Percentiles rank a stretch among this genome's conserved stretches.
Conservation (phyloP, 31 red algal species). For the Odonthalia washingtoniensis region DNA sequence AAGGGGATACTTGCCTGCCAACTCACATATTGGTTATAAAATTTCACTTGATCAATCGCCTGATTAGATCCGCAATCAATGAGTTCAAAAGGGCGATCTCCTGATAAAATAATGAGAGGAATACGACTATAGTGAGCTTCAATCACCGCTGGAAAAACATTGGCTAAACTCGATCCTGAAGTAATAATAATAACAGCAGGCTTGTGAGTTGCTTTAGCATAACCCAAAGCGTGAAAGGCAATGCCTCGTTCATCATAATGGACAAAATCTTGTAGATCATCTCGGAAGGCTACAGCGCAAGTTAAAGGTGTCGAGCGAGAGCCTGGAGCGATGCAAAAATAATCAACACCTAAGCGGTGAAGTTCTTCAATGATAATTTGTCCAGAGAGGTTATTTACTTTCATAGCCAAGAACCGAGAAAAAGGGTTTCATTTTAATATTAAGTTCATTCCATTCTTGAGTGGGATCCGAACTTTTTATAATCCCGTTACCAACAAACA, state of each 20-base stretch:
- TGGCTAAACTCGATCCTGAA: constrained; percentile 54
- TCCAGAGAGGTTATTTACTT: too few species aligned
- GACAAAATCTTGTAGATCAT: background rate
- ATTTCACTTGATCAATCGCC: constrained; percentile 57
- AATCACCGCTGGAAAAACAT: constrained; percentile 54
- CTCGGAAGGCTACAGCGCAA: too few species aligned
- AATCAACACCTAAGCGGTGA: too few species aligned
- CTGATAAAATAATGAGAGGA: constrained; percentile 54
- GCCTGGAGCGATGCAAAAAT: too few species aligned
- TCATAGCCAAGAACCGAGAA: too few species aligned
- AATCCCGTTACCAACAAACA: too few species aligned
- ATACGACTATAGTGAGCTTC: constrained; percentile 36
- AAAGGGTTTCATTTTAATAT: too few species aligned
- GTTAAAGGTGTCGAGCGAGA: too few species aligned
- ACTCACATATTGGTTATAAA: constrained; percentile 41
- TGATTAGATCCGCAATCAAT: constrained; percentile 43
- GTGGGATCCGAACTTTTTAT: too few species aligned
- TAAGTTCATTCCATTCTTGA: too few species aligned
- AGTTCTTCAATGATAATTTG: too few species aligned
- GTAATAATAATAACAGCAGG: constrained; percentile 49
- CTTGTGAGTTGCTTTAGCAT: background rate
- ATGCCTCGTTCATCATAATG: constrained; percentile 58
- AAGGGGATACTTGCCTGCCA: background rate
- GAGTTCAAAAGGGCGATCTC: constrained; percentile 51
- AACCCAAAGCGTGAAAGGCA: constrained; percentile 47